Evolutionary conservation across 805 yeast species (phyloP).

Genomic region (Nakazawaea populi): DNA sequence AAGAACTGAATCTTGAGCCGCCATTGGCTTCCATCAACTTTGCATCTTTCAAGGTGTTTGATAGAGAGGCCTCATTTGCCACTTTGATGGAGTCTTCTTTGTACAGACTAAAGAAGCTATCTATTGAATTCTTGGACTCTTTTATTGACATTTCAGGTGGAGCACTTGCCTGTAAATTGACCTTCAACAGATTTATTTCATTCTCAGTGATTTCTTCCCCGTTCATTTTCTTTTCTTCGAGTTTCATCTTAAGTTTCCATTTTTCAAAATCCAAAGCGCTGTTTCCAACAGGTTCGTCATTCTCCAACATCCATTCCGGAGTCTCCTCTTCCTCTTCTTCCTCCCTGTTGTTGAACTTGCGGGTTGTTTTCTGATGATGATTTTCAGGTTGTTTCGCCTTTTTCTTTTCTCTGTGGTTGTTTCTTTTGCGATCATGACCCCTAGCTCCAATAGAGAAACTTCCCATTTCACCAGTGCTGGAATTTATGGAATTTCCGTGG

Average conservation of each 20-base stretch:
- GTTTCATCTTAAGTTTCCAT: slow-evolving; percentile 50
- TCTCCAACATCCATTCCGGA: slow-evolving; percentile 31
- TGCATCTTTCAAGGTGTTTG: background rate
- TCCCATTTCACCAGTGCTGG: slow-evolving; percentile 14
- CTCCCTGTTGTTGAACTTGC: slow-evolving; percentile 17
- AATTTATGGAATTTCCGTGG: slow-evolving; percentile 4
- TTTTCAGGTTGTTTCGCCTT: slow-evolving; percentile 9
- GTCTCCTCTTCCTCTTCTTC: slow-evolving; percentile 27
- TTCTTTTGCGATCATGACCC: slow-evolving; percentile 11
- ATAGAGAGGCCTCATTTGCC: background rate
- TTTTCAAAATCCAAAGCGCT: slow-evolving; percentile 53
- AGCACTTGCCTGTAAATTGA: background rate
- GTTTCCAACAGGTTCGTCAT: slow-evolving; percentile 36
- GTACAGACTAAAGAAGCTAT: slow-evolving; percentile 36
- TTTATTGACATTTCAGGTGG: background rate
- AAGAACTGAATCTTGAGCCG: slow-evolving; percentile 16
- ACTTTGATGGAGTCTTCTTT: slow-evolving; percentile 6
- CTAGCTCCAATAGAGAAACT: slow-evolving; percentile 5
- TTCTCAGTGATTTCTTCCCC: slow-evolving; percentile 31
- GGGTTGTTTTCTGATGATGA: slow-evolving; percentile 14
- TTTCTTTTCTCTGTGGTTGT: slow-evolving; percentile 7
- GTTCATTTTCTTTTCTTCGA: slow-evolving; percentile 41
- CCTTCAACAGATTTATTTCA: slow-evolving; percentile 17
- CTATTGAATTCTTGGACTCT: slow-evolving; percentile 31
- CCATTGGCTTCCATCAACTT: background rate